phyloP scores from a whole-genome alignment of 2,329 filamentous ascomycete species.

The Cercospora janseana region DNA sequence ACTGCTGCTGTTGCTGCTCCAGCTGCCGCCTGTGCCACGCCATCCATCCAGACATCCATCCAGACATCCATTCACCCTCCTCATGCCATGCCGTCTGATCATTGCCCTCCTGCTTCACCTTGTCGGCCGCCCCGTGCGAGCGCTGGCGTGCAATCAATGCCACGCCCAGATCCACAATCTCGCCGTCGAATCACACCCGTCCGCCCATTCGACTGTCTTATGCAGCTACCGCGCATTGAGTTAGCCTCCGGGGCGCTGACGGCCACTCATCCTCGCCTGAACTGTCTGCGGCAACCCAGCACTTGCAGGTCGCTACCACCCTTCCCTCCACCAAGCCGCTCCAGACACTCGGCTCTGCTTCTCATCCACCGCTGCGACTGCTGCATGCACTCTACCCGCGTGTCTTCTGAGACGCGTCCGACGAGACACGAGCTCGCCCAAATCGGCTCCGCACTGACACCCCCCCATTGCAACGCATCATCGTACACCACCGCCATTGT shows the following conservation, averaged over 20 bases:
- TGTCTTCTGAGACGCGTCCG: slow-evolving; percentile 20
- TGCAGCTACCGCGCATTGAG: slow-evolving; percentile 24
- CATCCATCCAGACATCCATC: background rate
- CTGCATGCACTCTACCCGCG: slow-evolving; percentile 20
- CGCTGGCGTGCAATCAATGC: background rate
- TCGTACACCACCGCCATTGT: slow-evolving; percentile 21
- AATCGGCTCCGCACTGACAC: slow-evolving; percentile 16
- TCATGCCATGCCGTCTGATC: background rate
- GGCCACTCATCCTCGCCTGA: slow-evolving; percentile 24
- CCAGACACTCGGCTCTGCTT: slow-evolving; percentile 12
- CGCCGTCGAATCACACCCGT: slow-evolving; percentile 24
- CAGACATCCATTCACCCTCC: background rate
- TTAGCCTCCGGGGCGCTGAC: slow-evolving; percentile 20
- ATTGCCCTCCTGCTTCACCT: slow-evolving; percentile 3
- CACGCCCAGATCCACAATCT: slow-evolving; percentile 18
- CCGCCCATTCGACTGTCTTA: slow-evolving; percentile 8
- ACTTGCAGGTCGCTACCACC: slow-evolving; percentile 17
- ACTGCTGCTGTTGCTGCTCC: no score
- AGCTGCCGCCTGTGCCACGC: slow-evolving; percentile 5
- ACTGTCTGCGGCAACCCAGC: slow-evolving; percentile 10
- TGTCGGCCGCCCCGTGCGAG: background rate
- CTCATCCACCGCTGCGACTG: slow-evolving; percentile 16
- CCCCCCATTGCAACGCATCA: slow-evolving; percentile 12
- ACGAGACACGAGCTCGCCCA: slow-evolving; percentile 14
- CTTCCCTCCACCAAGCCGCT: slow-evolving; percentile 13